Conservation (phyloP, 2,329 filamentous ascomycete species). For the Cucurbitaria berberidis region DNA sequence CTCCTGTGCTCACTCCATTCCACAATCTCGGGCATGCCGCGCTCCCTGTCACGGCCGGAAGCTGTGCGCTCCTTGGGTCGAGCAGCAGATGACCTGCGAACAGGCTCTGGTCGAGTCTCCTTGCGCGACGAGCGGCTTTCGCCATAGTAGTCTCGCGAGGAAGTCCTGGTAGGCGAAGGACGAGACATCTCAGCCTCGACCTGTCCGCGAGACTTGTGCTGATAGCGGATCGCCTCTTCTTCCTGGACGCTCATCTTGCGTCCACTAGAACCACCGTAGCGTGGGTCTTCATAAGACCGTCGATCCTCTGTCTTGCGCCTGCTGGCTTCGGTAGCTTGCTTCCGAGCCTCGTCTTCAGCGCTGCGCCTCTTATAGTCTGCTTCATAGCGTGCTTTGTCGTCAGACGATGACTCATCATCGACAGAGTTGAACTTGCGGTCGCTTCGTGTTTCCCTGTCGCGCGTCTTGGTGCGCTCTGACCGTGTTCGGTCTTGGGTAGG, state of each 20-base stretch:
- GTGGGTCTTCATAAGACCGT: conserved; percentile 35
- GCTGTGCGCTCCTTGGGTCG: conserved; percentile 39
- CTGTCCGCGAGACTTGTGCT: conserved; percentile 32
- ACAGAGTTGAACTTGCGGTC: conserved; percentile 47
- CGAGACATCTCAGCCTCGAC: conserved; percentile 31
- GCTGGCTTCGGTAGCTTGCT: conserved; percentile 29
- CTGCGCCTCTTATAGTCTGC: conserved; percentile 38
- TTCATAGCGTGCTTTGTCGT: conserved; percentile 43
- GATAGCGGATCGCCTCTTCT: conserved; percentile 38
- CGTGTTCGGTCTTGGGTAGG: conserved; percentile 47
- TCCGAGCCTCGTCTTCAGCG: conserved; percentile 31
- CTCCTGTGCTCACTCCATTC: conserved; percentile 39
- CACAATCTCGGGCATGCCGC: conserved; percentile 39
- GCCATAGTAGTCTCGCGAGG: conserved; percentile 40
- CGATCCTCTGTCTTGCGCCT: conserved; percentile 38
- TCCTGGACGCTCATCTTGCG: conserved; percentile 37
- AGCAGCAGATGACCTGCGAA: conserved; percentile 46
- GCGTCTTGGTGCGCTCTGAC: conserved; percentile 48
- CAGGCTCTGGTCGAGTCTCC: conserved; percentile 34
- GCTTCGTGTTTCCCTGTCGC: conserved; percentile 49
- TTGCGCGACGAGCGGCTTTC: conserved; percentile 36
- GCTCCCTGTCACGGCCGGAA: conserved; percentile 37
- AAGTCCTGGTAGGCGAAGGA: conserved; percentile 35
- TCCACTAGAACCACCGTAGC: conserved; percentile 21
- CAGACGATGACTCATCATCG: conserved; percentile 43